These are phyloP conservation scores for Hortaea werneckii DNA, from an alignment of 2,329 filamentous ascomycete genomes.

Conservation along the genomic window DNA sequence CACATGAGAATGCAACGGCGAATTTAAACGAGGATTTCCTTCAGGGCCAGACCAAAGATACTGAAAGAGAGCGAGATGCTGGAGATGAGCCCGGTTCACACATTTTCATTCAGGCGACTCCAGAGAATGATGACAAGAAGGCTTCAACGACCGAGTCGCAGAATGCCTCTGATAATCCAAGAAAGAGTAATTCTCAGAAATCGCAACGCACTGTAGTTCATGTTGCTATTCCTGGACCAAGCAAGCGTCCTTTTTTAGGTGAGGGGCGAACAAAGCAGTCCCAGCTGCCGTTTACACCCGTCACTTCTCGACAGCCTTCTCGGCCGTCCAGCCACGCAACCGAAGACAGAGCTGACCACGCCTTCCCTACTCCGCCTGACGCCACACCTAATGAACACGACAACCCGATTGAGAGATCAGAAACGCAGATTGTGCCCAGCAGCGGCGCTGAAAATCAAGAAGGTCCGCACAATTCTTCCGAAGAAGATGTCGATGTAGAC, in stretches of 20 bases:
- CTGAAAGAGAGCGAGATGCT: no score
- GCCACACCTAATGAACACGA: no score
- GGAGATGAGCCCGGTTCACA: no score
- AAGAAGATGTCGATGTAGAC: neutral
- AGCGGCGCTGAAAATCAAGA: no score
- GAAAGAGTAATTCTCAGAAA: neutral
- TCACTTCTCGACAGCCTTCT: neutral
- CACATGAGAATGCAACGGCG: no score
- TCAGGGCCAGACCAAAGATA: no score
- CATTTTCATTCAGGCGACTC: neutral
- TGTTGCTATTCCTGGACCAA: neutral
- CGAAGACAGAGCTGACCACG: neutral
- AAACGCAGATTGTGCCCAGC: no score
- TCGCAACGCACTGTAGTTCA: neutral
- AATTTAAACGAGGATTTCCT: no score
- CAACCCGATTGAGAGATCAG: no score
- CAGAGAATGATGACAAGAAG: neutral
- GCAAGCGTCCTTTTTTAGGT: neutral
- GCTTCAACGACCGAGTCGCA: neutral
- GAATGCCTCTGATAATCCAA: neutral
- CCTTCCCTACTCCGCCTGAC: neutral
- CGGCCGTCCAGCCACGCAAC: neutral
- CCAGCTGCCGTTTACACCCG: neutral
- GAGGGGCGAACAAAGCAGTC: neutral
- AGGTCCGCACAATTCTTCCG: neutral